Evolutionary conservation across 192 early-diverging fungal genomes (phyloP), one percentile per base, ranked within the genome.

Genomic region (Coemansia sp.): DNA sequence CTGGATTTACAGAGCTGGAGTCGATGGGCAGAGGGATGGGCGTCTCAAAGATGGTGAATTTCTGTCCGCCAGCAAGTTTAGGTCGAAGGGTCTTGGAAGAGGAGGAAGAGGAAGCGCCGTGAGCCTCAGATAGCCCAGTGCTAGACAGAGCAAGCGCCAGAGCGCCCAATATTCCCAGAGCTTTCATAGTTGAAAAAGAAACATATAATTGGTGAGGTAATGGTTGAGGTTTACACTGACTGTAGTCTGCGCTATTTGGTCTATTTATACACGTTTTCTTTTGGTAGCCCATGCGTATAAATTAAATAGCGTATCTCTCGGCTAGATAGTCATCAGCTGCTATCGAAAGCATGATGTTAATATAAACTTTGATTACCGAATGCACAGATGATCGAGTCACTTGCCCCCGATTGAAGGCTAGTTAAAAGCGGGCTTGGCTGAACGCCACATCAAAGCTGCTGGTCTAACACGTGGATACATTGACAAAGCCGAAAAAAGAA

Each of bases 101-200:
- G 3, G 55, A 57, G 27, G 34, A 36, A 36, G 34, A 36, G 4
- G 34, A 18, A 16, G 31, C 0, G 15, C 13, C n/a, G 20, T 40
- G 61, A 24, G 61, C 61, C 4, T 40, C 22, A 16, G 36, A 12
- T 18, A 40, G 16, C 11, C 10, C 4, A 20, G 38, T 41, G 38
- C 61, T 62, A 20, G 38, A 24, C 6, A 62, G 12, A 7, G 38
- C 61, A 22, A 62, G 34, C 20, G 20, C 61, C 38, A 62, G 61
- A 18, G 38, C 61, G 61, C 61, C 61, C 36, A 62, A 62, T 40
- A 62, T 24, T 62, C 52, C 62, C 10, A 43, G 34, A 33, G 65
- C 43, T n/a, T 67, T 66, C 64, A 66, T 73, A 16, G 53, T 43
- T 4, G 18, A 16, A 27, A 65, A n/a, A n/a, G n/a, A 58, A 31